phyloP scores from a whole-genome alignment of 345 rosid genomes.

The Dipteronia dyeriana region DNA sequence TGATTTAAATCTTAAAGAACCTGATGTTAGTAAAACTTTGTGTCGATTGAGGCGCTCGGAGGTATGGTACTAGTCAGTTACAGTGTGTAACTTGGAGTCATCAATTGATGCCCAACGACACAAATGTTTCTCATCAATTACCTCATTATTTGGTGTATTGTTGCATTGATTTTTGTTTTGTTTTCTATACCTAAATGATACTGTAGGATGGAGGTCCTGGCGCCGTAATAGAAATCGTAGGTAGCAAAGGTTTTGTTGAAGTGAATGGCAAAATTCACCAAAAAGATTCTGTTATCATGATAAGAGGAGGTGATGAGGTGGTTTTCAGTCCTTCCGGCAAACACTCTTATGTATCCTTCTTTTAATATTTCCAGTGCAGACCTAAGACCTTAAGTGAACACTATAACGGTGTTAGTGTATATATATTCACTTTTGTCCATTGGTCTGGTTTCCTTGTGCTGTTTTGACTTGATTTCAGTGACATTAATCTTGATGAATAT shows the following conservation, averaged over 20 bases:
- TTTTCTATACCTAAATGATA: constrained; percentile 22
- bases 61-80: constrained; percentile 41
- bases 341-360: constrained; percentile 98
- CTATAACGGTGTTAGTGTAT: background rate
- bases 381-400: background rate
- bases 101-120: background rate
- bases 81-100: background rate
- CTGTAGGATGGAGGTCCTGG: constrained; percentile 64
- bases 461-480: constrained; percentile 19
- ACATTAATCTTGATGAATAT: background rate
- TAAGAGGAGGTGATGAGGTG: constrained; percentile 92
- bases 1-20: constrained; percentile 74
- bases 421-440: background rate
- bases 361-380: background rate
- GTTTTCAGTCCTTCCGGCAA: constrained; percentile 66
- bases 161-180: constrained; percentile 22
- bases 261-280: constrained; percentile 71
- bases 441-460: constrained; percentile 1
- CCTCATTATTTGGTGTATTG: background rate
- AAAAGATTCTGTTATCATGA: constrained; percentile 45
- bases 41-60: constrained; percentile 78
- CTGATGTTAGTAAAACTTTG: constrained; percentile 50
- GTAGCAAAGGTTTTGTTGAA: constrained; percentile 80
- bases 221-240: constrained; percentile 70
- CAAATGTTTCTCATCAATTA: constrained; percentile 10